Evolutionary conservation across 2,329 filamentous ascomycete genomes (phyloP).

Genomic region (Trichothecium roseum): DNA sequence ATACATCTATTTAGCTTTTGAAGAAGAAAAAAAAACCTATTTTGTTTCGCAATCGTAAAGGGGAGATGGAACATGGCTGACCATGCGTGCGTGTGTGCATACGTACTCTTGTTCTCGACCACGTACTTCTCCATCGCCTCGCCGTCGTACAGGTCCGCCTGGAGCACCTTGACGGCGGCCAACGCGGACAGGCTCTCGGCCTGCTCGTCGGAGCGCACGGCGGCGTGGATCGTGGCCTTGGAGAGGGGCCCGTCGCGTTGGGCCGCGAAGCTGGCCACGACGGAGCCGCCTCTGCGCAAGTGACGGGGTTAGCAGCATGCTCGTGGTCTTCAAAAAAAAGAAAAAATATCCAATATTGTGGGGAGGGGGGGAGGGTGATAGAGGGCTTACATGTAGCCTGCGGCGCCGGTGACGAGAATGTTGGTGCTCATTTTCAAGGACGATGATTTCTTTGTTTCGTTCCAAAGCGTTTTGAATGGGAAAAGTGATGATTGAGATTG

Average conservation of each 20-base stretch:
- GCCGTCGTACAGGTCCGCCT: conserved; percentile 20
- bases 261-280: conserved; percentile 20
- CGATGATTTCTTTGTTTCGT: no score
- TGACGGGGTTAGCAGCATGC: conserved; percentile 1
- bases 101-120: conserved; percentile 14
- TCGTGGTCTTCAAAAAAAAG: not conserved
- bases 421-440: conserved; percentile 10
- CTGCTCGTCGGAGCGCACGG: conserved; percentile 22
- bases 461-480: no score
- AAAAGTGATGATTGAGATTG: no score
- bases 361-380: no score
- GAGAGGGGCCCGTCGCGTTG: conserved; percentile 12
- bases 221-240: conserved; percentile 16
- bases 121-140: conserved; percentile 11
- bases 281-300: conserved; percentile 20
- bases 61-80: no score
- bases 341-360: no score
- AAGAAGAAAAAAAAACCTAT: no score
- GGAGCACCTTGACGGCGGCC: conserved; percentile 18
- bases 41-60: no score
- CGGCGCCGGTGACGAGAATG: conserved; percentile 23
- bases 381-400: conserved; percentile 23
- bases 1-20: conserved; percentile 1
- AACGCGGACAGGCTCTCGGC: conserved; percentile 16
- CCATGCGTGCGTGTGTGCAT: no score